phyloP scores from a whole-genome alignment of 176 grass and related monocot genomes.

The Aegilops umbellulata region DNA sequence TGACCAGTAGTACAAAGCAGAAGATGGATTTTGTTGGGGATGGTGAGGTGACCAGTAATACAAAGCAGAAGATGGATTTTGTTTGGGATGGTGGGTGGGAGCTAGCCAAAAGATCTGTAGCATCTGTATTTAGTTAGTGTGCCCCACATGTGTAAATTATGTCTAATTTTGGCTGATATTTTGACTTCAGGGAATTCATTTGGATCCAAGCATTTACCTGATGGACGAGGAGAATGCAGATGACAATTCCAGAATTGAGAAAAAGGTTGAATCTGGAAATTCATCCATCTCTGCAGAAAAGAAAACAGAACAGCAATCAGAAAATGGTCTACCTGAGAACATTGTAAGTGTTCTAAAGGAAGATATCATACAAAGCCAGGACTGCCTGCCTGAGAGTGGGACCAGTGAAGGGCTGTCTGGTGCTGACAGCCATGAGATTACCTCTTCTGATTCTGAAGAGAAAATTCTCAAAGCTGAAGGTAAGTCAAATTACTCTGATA shows the following conservation, averaged over 20 bases:
- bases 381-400: slow-evolving; percentile 22
- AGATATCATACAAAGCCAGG: slow-evolving; percentile 33
- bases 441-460: slow-evolving; percentile 25
- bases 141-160: neutral
- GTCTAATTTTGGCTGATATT: slow-evolving; percentile 9
- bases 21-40: neutral
- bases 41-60: neutral
- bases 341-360: slow-evolving; percentile 8
- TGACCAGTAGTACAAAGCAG: neutral
- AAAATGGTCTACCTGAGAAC: slow-evolving; percentile 31
- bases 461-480: slow-evolving; percentile 52
- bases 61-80: neutral
- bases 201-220: slow-evolving; percentile 99
- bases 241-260: slow-evolving; percentile 43
- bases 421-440: slow-evolving; percentile 26
- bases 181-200: slow-evolving; percentile 80
- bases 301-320: slow-evolving; percentile 18
- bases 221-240: slow-evolving; percentile 86
- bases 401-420: slow-evolving; percentile 23
- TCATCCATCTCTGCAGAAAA: slow-evolving; percentile 16
- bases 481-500: neutral
- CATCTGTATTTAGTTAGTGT: neutral
- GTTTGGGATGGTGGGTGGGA: neutral
- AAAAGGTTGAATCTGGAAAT: slow-evolving; percentile 41
- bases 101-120: neutral